Conservation (phyloP, 2,329 filamentous ascomycete genomes). For the Orbilia quercus region DNA sequence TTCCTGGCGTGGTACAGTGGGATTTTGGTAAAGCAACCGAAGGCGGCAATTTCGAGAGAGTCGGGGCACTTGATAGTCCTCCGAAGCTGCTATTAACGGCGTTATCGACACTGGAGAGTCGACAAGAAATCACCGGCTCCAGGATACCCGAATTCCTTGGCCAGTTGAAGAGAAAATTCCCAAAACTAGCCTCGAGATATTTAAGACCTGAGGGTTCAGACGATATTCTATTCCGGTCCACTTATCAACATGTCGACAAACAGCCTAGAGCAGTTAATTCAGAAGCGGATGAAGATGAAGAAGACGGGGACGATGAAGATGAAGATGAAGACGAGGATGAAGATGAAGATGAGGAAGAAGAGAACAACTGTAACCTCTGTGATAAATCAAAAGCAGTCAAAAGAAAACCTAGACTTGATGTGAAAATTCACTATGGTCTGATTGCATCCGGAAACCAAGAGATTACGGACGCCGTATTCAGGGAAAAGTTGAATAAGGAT, state of each 20-base stretch:
- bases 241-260: background rate
- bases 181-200: background rate
- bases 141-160: conserved; percentile 1
- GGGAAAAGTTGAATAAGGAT: background rate
- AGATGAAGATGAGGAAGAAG: conserved; percentile 3
- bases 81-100: conserved; percentile 9
- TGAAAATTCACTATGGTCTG: conserved; percentile 19
- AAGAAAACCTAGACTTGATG: background rate
- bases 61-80: background rate
- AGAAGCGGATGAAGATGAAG: background rate
- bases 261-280: too few species aligned
- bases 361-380: background rate
- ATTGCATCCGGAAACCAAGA: conserved; percentile 15
- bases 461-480: conserved; percentile 16
- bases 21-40: conserved; percentile 2
- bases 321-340: too few species aligned
- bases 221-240: background rate
- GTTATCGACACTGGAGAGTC: background rate
- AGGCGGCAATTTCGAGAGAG: conserved; percentile 7
- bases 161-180: background rate
- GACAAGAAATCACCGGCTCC: conserved; percentile 2
- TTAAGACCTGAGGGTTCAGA: background rate
- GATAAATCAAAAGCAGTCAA: conserved; percentile 6
- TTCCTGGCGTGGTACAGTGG: conserved; percentile 21
- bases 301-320: background rate